phyloP scores from a whole-genome alignment of 805 yeast genomes.

The Kodamaea restingae region DNA sequence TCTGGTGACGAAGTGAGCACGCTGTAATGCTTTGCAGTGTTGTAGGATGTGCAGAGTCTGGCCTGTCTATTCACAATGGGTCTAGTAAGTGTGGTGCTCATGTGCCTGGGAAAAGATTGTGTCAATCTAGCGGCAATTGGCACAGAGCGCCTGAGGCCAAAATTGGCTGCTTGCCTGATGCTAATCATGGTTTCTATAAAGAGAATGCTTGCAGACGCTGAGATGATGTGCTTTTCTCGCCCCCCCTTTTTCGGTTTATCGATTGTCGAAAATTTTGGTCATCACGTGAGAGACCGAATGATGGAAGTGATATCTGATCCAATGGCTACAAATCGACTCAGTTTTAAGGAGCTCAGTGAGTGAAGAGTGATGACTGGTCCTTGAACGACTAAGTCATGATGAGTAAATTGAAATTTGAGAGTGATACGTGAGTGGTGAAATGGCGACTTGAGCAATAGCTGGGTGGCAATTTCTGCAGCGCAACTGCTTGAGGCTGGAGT shows the following conservation, averaged over 20 bases:
- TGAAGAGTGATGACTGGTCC: too few species aligned
- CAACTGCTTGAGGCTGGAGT: too few species aligned
- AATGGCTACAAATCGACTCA: neutral
- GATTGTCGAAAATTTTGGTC: slow-evolving; percentile 2
- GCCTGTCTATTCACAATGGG: slow-evolving; percentile 2
- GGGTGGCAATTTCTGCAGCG: too few species aligned
- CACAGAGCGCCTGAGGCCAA: neutral
- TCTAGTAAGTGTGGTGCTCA: neutral
- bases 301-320: neutral
- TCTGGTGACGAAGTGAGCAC: slow-evolving; percentile 35
- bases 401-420: too few species aligned
- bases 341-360: neutral
- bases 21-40: slow-evolving; percentile 20
- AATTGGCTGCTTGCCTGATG: slow-evolving; percentile 3
- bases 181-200: slow-evolving; percentile 1
- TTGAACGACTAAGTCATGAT: too few species aligned
- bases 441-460: too few species aligned
- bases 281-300: slow-evolving; percentile 1
- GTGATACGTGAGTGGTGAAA: too few species aligned
- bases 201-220: neutral
- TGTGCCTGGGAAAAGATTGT: neutral
- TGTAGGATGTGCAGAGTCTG: neutral
- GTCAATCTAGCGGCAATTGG: slow-evolving; percentile 1
- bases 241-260: slow-evolving; percentile 4
- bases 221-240: slow-evolving; percentile 1